A percentile compares a stretch with the other conserved stretches of the same genome.
These are phyloP conservation scores for Cyclaneusma minus DNA, from an alignment of 2,329 filamentous ascomycete species.

Conservation along the genomic window DNA sequence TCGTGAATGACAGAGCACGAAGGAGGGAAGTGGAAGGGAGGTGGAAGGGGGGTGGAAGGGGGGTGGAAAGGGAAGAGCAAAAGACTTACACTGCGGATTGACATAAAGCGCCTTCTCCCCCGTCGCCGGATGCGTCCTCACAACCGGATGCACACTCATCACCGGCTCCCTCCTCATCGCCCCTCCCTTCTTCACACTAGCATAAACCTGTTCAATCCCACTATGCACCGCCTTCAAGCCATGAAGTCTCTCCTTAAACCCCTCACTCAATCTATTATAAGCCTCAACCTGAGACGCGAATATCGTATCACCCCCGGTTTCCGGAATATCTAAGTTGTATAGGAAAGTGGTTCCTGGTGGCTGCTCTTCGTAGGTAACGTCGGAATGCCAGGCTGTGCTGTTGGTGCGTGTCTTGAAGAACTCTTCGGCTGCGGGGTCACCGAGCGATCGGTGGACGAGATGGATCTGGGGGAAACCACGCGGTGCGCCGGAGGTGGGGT, in stretches of 20 bases:
- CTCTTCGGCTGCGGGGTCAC: slow-evolving; percentile 41
- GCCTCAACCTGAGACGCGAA: slow-evolving; percentile 70
- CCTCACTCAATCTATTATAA: slow-evolving; percentile 64
- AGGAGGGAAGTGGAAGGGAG: too few species aligned
- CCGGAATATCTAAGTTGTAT: slow-evolving; percentile 71
- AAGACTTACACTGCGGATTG: slow-evolving; percentile 60
- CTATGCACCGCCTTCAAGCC: slow-evolving; percentile 72
- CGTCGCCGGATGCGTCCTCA: slow-evolving; percentile 68
- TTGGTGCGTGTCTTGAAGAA: slow-evolving; percentile 59
- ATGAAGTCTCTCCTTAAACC: slow-evolving; percentile 66
- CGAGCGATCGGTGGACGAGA: slow-evolving; percentile 58
- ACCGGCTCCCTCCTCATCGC: slow-evolving; percentile 65
- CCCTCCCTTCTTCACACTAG: slow-evolving; percentile 48
- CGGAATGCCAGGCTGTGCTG: slow-evolving; percentile 78
- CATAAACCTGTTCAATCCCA: slow-evolving; percentile 64
- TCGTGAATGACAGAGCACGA: too few species aligned
- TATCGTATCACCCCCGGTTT: slow-evolving; percentile 69
- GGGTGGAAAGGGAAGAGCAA: too few species aligned
- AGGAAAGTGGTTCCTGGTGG: slow-evolving; percentile 83
- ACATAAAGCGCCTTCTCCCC: slow-evolving; percentile 74
- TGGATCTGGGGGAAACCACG: slow-evolving; percentile 61
- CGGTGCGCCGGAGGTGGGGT: slow-evolving; percentile 63
- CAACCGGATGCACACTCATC: slow-evolving; percentile 57
- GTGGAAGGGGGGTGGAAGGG: too few species aligned
- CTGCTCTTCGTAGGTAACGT: slow-evolving; percentile 77